Evolutionary conservation across 805 yeast genomes (phyloP).

Genomic region (Tetrapisispora taiwanensis): DNA sequence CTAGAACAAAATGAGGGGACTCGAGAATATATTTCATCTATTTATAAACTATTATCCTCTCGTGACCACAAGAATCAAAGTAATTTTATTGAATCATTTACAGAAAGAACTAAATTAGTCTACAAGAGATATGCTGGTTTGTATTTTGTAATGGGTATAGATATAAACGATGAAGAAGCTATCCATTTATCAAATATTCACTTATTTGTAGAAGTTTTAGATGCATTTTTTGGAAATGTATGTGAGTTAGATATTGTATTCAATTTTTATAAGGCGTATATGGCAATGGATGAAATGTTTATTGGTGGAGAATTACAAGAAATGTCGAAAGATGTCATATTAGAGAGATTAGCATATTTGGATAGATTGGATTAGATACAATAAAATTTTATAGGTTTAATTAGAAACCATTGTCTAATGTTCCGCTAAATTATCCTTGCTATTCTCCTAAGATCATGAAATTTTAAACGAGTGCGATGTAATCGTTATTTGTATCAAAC

Average conservation of each 20-base stretch:
- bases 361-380: constrained; percentile 45
- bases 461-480: too few relatives aligned
- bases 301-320: constrained; percentile 88
- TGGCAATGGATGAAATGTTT: constrained; percentile 77
- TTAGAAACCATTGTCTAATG: too few relatives aligned
- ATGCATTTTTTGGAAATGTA: constrained; percentile 77
- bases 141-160: constrained; percentile 78
- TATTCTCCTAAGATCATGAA: too few relatives aligned
- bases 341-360: constrained; percentile 53
- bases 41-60: constrained; percentile 69
- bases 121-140: constrained; percentile 89
- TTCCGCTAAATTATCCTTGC: too few relatives aligned
- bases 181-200: constrained; percentile 77
- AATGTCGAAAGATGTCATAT: constrained; percentile 57
- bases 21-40: constrained; percentile 31
- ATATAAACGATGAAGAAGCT: constrained; percentile 70
- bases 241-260: constrained; percentile 91
- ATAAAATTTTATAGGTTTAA: too few relatives aligned
- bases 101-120: constrained; percentile 54
- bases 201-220: constrained; percentile 79
- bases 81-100: constrained; percentile 60
- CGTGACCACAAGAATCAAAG: constrained; percentile 79
- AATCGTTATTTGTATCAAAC: too few relatives aligned
- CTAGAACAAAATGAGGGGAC: constrained; percentile 26
- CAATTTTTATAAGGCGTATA: constrained; percentile 77